Evolutionary conservation across 345 rosid genomes (phyloP), one percentile per base, ranked within the genome.

Genomic region (Eucalyptus regnans): DNA sequence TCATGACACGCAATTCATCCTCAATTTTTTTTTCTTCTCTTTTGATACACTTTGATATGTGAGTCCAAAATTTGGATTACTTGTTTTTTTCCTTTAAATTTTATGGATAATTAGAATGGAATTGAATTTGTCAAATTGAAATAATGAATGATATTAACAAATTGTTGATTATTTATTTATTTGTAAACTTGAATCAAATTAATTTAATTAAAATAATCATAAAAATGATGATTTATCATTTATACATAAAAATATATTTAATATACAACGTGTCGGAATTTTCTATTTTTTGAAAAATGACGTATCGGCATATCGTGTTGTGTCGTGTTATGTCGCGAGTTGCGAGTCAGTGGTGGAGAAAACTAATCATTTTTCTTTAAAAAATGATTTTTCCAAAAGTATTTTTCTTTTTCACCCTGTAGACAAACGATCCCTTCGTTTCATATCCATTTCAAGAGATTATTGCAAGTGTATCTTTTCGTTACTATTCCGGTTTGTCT

Each of bases 1-100:
- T 0, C 10, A 20, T 20, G 58, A 52, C 0, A 3, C 20, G 0
- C 0, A 52, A 52, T 20, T 18, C 10, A 18, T 0, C 0, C 0
- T 7, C 0, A 52, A 18, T 4, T 18, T 7, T 52, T 52, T 52
- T 52, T 20, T 52, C 56, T 7, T 52, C 10, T 52, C 58, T 52
- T 52, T 0, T 7, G 0, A 52, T 52, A 7, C 2, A 8, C 25
- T 18, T 52, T 52, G 25, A 52, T 8, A 52, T 1, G 10, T 52
- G 10, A 0, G 58, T 18, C 10, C 58, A 52, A 52, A 52, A 52
- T 52, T 0, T 18, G 10, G 0, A 52, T 20, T 8, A 8, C 25
- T 52, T 52, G 2, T 20, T 52, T 52, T 7, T 52, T 20, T 7
- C 58, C 5, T 52, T 52, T 8, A 20, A 52, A 0, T 52, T 52